These are phyloP conservation scores for Pyronema domesticum DNA, from an alignment of 495 filamentous ascomycete genomes.

Conservation along the genomic window DNA sequence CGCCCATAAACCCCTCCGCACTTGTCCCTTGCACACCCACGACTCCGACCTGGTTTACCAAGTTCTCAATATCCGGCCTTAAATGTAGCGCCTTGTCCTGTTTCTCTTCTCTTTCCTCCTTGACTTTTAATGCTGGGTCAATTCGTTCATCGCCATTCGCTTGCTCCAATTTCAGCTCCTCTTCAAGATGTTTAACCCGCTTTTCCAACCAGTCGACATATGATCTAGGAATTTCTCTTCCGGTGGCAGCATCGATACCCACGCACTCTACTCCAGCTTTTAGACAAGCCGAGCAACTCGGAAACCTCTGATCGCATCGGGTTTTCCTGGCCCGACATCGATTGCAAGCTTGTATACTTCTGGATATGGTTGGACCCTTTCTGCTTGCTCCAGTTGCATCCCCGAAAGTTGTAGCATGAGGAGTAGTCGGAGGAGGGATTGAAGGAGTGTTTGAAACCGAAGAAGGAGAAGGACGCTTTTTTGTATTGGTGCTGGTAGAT, in stretches of 20 bases:
- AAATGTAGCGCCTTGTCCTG: slow-evolving; percentile 18
- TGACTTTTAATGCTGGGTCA: slow-evolving; percentile 19
- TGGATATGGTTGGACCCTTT: slow-evolving; percentile 7
- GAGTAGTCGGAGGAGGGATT: slow-evolving; percentile 1
- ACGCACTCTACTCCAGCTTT: slow-evolving; percentile 35
- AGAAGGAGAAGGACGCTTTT: background rate
- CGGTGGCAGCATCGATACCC: slow-evolving; percentile 22
- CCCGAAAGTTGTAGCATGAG: background rate
- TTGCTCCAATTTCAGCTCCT: slow-evolving; percentile 23
- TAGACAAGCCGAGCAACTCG: slow-evolving; percentile 35
- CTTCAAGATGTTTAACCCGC: slow-evolving; percentile 35
- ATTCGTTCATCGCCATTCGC: slow-evolving; percentile 26
- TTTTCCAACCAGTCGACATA: slow-evolving; percentile 36
- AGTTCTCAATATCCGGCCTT: slow-evolving; percentile 22
- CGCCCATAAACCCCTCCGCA: slow-evolving; percentile 18
- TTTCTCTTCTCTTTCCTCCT: slow-evolving; percentile 3
- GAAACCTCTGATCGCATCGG: slow-evolving; percentile 38
- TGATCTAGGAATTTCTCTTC: slow-evolving; percentile 21
- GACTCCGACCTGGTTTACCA: slow-evolving; percentile 22
- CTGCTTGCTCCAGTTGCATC: background rate
- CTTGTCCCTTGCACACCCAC: slow-evolving; percentile 24
- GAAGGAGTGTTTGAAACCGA: background rate
- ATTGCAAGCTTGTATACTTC: slow-evolving; percentile 30
- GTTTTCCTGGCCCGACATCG: slow-evolving; percentile 38
- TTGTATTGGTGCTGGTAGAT: background rate